phyloP scores from a whole-genome alignment of 164 flowering plant species.

The Tinospora cordifolia region DNA sequence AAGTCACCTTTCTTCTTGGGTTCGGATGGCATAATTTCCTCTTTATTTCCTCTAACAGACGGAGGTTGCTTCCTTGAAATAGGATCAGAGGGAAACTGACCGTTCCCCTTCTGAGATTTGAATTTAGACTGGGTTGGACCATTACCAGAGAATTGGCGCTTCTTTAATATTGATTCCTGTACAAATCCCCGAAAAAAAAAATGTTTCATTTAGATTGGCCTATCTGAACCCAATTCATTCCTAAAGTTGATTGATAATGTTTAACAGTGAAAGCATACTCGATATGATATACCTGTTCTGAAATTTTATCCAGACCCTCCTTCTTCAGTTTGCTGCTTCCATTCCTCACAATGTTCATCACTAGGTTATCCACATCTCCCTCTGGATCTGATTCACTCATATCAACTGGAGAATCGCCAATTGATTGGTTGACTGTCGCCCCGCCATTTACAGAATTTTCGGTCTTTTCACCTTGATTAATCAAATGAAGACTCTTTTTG shows the following conservation, averaged over 20 bases:
- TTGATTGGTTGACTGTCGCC: constrained; percentile 7
- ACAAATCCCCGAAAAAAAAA: not conserved
- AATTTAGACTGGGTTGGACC: constrained; percentile 4
- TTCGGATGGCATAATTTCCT: constrained; percentile 13
- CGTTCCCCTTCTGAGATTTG: constrained; percentile 22
- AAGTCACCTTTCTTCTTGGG: constrained; percentile 16
- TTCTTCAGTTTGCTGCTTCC: constrained; percentile 13
- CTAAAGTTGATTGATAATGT: not conserved
- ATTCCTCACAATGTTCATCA: constrained; percentile 40
- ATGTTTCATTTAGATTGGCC: not conserved
- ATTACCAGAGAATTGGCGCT: constrained; percentile 11
- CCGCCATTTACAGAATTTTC: constrained; percentile 9
- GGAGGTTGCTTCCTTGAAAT: constrained; percentile 22
- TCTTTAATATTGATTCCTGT: constrained; percentile 19
- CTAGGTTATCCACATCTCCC: constrained; percentile 43
- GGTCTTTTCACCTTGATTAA: not conserved
- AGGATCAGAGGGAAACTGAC: constrained; percentile 3
- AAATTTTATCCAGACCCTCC: constrained; percentile 13
- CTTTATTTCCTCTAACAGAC: constrained; percentile 14
- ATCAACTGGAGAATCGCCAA: constrained; percentile 18
- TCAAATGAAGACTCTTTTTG: constrained; percentile 26
- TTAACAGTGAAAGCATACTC: not conserved
- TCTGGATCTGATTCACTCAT: constrained; percentile 26
- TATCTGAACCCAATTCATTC: not conserved
- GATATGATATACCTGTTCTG: constrained; percentile 27